Evolutionary conservation across 1,284 basidiomycete genomes (phyloP), one percentile per base, ranked within the genome.

Genomic region (Tetrapyrgos nigripes): DNA sequence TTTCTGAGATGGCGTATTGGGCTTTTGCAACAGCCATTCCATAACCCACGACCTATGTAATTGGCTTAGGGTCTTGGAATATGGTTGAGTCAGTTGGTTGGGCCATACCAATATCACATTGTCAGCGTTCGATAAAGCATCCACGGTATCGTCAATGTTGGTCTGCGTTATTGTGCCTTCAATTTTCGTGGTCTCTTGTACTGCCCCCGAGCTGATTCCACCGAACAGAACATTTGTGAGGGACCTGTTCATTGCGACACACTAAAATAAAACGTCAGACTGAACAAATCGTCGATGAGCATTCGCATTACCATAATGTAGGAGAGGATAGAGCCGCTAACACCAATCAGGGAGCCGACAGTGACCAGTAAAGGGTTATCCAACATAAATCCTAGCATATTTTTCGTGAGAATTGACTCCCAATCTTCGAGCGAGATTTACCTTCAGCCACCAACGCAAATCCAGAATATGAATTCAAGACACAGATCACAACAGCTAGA

Each of bases 391-490:
- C 91, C 86, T 87, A 14, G 19, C 21, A 27, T 33, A 10, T 31
- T 26, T 11, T 55, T 27, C 52, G 43, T 29, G 31, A 14, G 26
- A 47, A 47, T 5, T 47, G 21, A 11, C 13, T 28, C 9, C 5
- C 9, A 23, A n/a, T 6, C 11, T 11, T 33, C 9, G 31, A 59
- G n/a, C 19, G 4, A n/a, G 40, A 24, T 62, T 57, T 52, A 82
- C 87, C 92, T 82, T 94, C 92, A 2, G 92, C 92, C n/a, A 94
- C 91, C n/a, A 94, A 83, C 21, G 92, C 92, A 65, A 94, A 93
- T n/a, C 92, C 92, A 75, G 91, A 93, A 72, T 94, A 94, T 11
- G 93, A 92, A 69, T 94, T 94, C 59, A 94, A 70, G 3, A 94
- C 93, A 2, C 92, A 94, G 53, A 94, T 94, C 4, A 94, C 89